Percentiles rank a stretch among this genome's conserved stretches.
Conservation (phyloP, 306 rosid genomes). For the Hippophae rhamnoides region DNA sequence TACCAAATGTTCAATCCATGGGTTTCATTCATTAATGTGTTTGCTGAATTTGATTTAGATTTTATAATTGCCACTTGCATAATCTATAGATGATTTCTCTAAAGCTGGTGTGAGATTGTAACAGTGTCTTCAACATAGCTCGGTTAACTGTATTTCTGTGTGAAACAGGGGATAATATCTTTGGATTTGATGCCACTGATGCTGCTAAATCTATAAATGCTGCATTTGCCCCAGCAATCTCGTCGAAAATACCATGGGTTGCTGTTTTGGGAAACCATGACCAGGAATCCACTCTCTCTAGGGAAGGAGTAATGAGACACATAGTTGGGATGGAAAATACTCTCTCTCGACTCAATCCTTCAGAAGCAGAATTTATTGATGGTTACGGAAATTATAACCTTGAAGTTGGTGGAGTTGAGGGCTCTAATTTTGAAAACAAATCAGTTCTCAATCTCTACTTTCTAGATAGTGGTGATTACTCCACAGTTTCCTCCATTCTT, state of each 20-base stretch:
- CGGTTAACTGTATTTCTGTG: background rate
- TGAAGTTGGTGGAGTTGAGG: conserved; percentile 60
- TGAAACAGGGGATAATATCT: conserved; percentile 74
- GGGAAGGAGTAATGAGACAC: conserved; percentile 85
- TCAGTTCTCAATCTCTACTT: conserved; percentile 83
- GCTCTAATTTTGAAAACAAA: conserved; percentile 62
- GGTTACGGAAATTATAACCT: conserved; percentile 93
- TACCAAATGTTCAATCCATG: too few relatives aligned
- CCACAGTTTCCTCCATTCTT: conserved; percentile 47
- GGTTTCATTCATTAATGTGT: too few relatives aligned
- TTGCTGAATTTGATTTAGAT: too few relatives aligned
- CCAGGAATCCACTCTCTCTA: conserved; percentile 73
- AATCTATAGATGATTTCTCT: background rate
- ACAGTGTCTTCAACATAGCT: background rate
- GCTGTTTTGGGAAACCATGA: conserved; percentile 96
- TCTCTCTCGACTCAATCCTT: conserved; percentile 60
- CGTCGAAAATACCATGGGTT: conserved; percentile 79
- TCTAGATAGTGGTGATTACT: conserved; percentile 92
- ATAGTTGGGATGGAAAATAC: conserved; percentile 68
- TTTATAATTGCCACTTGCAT: too few relatives aligned
- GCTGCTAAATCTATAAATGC: conserved; percentile 65
- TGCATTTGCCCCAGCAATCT: conserved; percentile 85
- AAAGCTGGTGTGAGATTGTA: background rate
- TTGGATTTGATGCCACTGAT: conserved; percentile 47
- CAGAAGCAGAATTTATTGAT: conserved; percentile 38